Conservation (phyloP, 2,329 filamentous ascomycete species). For the Scytalidium lignicola region DNA sequence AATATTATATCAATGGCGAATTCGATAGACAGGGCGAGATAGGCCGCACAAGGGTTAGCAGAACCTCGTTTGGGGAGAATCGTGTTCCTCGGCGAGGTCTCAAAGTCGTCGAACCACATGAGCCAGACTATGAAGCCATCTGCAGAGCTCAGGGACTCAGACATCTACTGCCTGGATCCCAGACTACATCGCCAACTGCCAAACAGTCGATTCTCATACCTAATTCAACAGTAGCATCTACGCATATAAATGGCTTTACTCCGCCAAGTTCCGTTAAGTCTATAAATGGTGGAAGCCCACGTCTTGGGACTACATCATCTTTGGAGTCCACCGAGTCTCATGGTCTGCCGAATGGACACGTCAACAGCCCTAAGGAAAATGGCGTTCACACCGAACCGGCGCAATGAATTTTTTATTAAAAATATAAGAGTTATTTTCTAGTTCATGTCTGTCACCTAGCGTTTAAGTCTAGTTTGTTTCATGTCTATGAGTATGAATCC, state of each 20-base stretch:
- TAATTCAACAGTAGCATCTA: constrained; percentile 2
- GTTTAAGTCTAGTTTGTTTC: not conserved
- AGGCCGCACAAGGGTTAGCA: constrained; percentile 42
- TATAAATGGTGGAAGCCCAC: constrained; percentile 23
- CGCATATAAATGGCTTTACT: constrained; percentile 23
- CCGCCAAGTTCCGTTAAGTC: constrained; percentile 25
- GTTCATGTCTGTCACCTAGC: not conserved
- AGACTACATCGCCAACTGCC: constrained; percentile 2
- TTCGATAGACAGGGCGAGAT: constrained; percentile 48
- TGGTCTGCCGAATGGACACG: constrained; percentile 5
- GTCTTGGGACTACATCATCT: constrained; percentile 6
- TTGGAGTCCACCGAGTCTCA: not conserved
- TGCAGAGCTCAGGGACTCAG: constrained; percentile 53
- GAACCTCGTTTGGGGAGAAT: constrained; percentile 48
- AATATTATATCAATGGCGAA: constrained; percentile 53
- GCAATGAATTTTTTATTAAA: not conserved
- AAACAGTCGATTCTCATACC: constrained; percentile 3
- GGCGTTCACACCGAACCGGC: not conserved
- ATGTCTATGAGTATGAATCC: not conserved
- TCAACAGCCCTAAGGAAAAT: not conserved
- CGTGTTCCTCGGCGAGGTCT: constrained; percentile 49
- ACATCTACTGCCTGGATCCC: constrained; percentile 37
- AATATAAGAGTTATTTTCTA: not conserved
- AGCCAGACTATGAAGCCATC: constrained; percentile 51
- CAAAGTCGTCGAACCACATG: constrained; percentile 46